A percentile compares a stretch with the other conserved stretches of the same genome.
Conservation (phyloP, 106 monocot species). For the Dioscorea alata region DNA sequence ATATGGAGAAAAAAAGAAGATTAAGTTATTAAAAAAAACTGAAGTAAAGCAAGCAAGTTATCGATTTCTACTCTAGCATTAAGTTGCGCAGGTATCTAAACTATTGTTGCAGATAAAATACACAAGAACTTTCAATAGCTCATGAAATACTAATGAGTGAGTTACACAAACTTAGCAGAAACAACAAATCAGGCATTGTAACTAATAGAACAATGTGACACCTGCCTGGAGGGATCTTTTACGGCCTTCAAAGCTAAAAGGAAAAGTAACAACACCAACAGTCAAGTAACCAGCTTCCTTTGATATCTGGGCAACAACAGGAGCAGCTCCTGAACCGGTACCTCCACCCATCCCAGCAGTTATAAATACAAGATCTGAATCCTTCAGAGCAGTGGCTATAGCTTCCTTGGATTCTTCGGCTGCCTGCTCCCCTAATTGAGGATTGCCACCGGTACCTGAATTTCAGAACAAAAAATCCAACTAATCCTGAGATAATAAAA, state of each 20-base stretch:
- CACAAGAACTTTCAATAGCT: too few species aligned
- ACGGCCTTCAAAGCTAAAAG: conserved; percentile 99
- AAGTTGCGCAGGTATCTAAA: too few species aligned
- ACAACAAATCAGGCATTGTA: background rate
- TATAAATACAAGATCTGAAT: conserved; percentile 94
- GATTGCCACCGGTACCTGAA: conserved; percentile 90
- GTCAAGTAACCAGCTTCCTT: conserved; percentile 96
- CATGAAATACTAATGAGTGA: too few species aligned
- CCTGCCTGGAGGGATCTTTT: conserved; percentile 59
- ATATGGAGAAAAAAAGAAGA: background rate
- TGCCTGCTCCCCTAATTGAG: conserved; percentile 92
- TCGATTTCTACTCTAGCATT: too few species aligned
- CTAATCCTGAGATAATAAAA: background rate
- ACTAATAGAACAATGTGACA: background rate
- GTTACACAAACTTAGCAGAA: background rate
- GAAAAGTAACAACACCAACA: conserved; percentile 98
- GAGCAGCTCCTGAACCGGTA: conserved; percentile 97
- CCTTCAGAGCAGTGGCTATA: conserved; percentile 70
- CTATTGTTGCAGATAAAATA: too few species aligned
- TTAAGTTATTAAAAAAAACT: background rate
- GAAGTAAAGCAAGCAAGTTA: too few species aligned
- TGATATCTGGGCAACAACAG: conserved; percentile 97
- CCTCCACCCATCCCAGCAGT: conserved; percentile 99
- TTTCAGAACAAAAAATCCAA: background rate
- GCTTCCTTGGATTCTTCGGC: conserved; percentile 95